phyloP scores from a whole-genome alignment of 2,329 filamentous ascomycete species.

The Monosporascus sp. region DNA sequence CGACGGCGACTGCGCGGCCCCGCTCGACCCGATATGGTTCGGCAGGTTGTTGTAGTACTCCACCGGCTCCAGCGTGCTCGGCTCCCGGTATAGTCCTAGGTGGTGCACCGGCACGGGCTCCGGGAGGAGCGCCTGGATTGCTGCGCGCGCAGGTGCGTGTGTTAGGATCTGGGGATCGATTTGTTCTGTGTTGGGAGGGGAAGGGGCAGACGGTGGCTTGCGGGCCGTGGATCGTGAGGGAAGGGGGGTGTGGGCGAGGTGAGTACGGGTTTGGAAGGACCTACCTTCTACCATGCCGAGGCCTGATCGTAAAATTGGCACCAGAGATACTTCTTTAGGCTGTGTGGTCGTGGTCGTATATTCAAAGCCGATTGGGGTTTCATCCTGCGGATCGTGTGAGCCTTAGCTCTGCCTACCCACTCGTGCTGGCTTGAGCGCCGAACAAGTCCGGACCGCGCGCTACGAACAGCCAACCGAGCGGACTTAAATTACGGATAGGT shows the following conservation, averaged over 20 bases:
- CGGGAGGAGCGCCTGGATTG: slow-evolving; percentile 78
- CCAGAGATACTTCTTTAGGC: slow-evolving; percentile 67
- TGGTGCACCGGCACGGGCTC: slow-evolving; percentile 79
- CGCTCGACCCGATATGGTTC: slow-evolving; percentile 50
- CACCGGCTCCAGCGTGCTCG: slow-evolving; percentile 77
- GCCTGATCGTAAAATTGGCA: slow-evolving; percentile 89
- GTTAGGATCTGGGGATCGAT: too few relatives aligned
- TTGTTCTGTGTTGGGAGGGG: not conserved
- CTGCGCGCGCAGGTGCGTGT: slow-evolving; percentile 31
- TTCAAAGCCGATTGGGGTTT: slow-evolving; percentile 71
- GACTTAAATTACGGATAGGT: not conserved
- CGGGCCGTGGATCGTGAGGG: not conserved
- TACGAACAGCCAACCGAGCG: too few relatives aligned
- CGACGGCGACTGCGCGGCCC: slow-evolving; percentile 25
- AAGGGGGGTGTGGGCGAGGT: not conserved
- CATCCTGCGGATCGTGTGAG: slow-evolving; percentile 45
- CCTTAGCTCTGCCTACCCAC: too few relatives aligned
- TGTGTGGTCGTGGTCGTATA: slow-evolving; percentile 62
- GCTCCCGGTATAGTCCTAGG: slow-evolving; percentile 90
- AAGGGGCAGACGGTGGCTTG: not conserved
- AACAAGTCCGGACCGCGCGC: too few relatives aligned
- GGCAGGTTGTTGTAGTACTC: slow-evolving; percentile 98
- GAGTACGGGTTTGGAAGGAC: slow-evolving; percentile 7
- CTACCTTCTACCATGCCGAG: slow-evolving; percentile 83
- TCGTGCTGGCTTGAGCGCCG: too few relatives aligned